Conservation (phyloP, 768 basidiomycete species). For the Botryobasidium botryosum region DNA sequence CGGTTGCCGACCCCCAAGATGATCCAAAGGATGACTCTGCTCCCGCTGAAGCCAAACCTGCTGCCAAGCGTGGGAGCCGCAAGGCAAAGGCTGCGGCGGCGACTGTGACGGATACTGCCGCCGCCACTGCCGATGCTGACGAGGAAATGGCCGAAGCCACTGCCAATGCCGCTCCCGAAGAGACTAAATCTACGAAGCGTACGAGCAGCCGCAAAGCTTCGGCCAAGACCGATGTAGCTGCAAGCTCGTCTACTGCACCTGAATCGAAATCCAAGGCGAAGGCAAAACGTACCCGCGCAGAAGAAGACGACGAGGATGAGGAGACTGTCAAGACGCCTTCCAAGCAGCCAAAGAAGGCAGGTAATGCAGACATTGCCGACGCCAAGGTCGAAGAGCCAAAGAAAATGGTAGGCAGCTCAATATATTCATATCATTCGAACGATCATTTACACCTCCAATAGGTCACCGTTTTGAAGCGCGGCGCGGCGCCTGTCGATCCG, state of each 20-base stretch:
- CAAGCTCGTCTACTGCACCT: too few species aligned
- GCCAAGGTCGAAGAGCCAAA: neutral
- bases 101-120: neutral
- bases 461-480: conserved; percentile 11
- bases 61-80: too few species aligned
- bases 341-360: neutral
- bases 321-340: neutral
- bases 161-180: neutral
- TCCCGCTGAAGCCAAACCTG: neutral
- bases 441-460: conserved; percentile 5
- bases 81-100: too few species aligned
- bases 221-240: neutral
- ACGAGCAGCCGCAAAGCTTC: neutral
- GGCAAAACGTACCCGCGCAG: too few species aligned
- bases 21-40: neutral
- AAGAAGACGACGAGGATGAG: neutral
- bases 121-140: neutral
- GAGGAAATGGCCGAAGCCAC: neutral
- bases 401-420: neutral
- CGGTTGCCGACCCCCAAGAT: neutral
- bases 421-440: neutral
- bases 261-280: too few species aligned
- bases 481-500: conserved; percentile 12
- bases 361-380: neutral
- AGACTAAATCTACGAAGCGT: neutral